Conservation (phyloP, 2,329 filamentous ascomycete species). For the Epichloe sibirici region DNA sequence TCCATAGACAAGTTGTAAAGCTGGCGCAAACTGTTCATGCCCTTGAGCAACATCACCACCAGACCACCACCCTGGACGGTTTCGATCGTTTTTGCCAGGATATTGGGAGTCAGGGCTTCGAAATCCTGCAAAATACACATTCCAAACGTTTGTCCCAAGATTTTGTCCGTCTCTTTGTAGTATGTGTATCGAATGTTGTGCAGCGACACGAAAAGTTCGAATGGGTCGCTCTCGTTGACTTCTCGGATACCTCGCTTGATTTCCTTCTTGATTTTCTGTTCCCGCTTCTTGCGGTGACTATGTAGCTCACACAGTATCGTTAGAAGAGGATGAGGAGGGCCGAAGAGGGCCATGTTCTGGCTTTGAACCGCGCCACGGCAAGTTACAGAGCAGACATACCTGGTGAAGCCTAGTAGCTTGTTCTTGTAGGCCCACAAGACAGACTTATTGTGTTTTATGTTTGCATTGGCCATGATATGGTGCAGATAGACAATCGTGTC, state of each 20-base stretch:
- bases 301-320: background rate
- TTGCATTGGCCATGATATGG: conserved; percentile 80
- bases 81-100: conserved; percentile 87
- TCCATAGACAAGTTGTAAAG: conserved; percentile 97
- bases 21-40: conserved; percentile 94
- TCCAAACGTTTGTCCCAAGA: conserved; percentile 92
- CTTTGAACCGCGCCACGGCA: background rate
- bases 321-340: background rate
- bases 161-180: conserved; percentile 99
- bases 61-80: conserved; percentile 94
- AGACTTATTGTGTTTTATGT: conserved; percentile 82
- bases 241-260: conserved; percentile 91
- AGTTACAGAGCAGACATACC: conserved; percentile 23
- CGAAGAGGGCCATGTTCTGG: background rate
- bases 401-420: conserved; percentile 86
- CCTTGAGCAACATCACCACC: conserved; percentile 82
- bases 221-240: conserved; percentile 83
- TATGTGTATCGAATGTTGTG: conserved; percentile 98
- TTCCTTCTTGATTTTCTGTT: conserved; percentile 96
- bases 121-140: conserved; percentile 99
- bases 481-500: conserved; percentile 92
- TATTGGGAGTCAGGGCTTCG: conserved; percentile 93
- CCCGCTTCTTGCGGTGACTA: conserved; percentile 92
- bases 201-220: conserved; percentile 92
- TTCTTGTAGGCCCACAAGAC: conserved; percentile 99